Evolutionary conservation across 371 early-diverging fungal species (phyloP), one percentile per base, ranked within the genome.

Genomic region (Mortierella sp.): DNA sequence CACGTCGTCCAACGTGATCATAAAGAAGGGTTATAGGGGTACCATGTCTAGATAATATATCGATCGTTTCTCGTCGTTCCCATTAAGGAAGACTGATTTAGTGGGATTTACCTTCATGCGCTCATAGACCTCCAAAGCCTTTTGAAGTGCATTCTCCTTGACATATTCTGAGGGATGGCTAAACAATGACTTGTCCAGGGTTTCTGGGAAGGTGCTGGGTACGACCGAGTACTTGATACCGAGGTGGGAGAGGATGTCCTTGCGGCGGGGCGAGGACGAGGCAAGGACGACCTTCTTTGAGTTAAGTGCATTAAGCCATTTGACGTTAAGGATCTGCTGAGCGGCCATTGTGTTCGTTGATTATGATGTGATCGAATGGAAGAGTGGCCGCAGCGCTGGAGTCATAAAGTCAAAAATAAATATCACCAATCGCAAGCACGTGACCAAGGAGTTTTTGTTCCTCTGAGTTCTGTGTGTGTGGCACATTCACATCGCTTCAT

Each of bases 211-310:
- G 14, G 72, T 79, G 44, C 88, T 89, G 4, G 86, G 82, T 1
- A 91, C 83, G 5, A 93, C 86, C 24, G 84, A 69, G 79, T 91
- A 93, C 11, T 68, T 58, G 60, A 92, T 43, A 2, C 89, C 92
- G 67, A 94, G 80, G 9, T 84, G 78, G 41, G 79, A 67, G 50
- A 95, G 78, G 47, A 95, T 90, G 50, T 95, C 92, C 64, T 83
- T 85, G 58, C 96, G 86, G 27, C 95, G 85, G 2, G 93, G 94
- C 5, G 94, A 94, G 8, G 88, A 89, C 4, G 95, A 95, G 23
- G 93, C 96, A 24, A 95, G 83, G 24, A 95, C 69, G 44, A 94
- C 79, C 14, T 75, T 84, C 58, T 87, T 88, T 6, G 70, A 53
- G 26, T 80, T 70, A 19, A 87, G 60, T n/a, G 56, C 12, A 43